Conservation (phyloP, 306 rosid genomes). For the Casuarina equisetifolia region DNA sequence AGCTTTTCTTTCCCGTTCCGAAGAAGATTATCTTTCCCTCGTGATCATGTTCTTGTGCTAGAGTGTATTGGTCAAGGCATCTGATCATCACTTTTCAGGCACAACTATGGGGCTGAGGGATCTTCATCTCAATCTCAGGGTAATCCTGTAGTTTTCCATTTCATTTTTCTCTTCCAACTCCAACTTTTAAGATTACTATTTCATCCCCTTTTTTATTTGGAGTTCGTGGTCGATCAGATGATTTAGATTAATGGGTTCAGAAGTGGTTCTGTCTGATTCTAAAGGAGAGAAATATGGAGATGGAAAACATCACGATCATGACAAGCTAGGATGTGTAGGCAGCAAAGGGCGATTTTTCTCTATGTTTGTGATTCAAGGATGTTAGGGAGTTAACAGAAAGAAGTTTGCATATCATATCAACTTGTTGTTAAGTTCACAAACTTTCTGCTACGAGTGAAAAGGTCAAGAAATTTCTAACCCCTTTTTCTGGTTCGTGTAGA, state of each 20-base stretch:
- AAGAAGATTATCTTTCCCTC: neutral
- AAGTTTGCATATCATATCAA: neutral
- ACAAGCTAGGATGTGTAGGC: neutral
- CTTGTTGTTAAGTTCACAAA: neutral
- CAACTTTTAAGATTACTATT: neutral
- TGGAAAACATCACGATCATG: neutral
- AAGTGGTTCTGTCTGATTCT: neutral
- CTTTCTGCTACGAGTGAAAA: neutral
- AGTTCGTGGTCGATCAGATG: neutral
- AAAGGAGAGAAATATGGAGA: neutral
- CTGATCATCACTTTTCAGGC: conserved; percentile 14
- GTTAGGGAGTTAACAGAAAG: neutral
- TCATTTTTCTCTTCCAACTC: neutral
- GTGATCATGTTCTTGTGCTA: conserved; percentile 15
- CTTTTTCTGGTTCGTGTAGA: conserved; percentile 24
- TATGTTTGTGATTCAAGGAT: neutral
- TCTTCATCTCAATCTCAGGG: conserved; percentile 47
- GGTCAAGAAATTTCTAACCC: neutral
- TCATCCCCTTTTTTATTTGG: conserved; percentile 1
- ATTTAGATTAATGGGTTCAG: neutral
- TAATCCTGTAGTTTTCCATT: conserved; percentile 7
- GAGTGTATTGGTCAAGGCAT: conserved; percentile 7
- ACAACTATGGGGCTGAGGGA: conserved; percentile 37
- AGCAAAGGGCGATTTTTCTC: neutral
- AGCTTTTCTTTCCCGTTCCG: neutral